Evolutionary conservation across 768 basidiomycete genomes (phyloP), one percentile per base, ranked within the genome.

Genomic region (Xanthoconium stramineum): DNA sequence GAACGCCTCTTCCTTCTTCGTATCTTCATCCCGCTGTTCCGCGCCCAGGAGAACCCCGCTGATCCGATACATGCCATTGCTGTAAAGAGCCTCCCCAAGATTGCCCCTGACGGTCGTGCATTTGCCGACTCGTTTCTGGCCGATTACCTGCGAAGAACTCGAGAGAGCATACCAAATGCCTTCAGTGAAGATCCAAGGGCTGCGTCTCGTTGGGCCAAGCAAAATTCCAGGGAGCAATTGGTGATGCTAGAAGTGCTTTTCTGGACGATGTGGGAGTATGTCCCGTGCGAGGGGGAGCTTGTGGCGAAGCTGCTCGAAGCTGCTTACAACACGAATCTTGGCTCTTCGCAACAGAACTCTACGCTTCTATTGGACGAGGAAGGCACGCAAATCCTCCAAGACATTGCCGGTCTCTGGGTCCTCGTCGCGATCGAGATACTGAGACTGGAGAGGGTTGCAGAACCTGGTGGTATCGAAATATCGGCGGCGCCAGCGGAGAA

Each of bases 171-270:
- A 54, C 82, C 86, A 0, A 75, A 74, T 46, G 67, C 70, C 12
- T 69, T 78, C 20, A 69, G 61, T n/a, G 69, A 72, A 3, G 79
- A 89, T 60, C 85, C 85, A 17, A 79, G 77, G 58, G 75, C 76
- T 17, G 85, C 83, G 11, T 79, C 84, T n/a, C 70, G 73, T 39
- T 88, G 85, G 83, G 86, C 82, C 38, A 89, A 88, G 73, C 86
- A 92, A 69, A 87, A 83, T 64, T 66, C 80, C 33, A 83, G 81
- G 64, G 87, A 94, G 65, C 95, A 96, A 68, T 74, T 93, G 40
- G 84, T 85, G 12, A 67, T 94, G 42, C 74, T 97, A 47, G 92
- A 97, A 61, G 83, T 95, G 35, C 76, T 97, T 44, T 98, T 97
- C 71, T 91, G 91, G 83, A 80, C 85, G 6, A 86, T 94, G 82